Percentiles rank a stretch among this genome's conserved stretches.
Conservation (phyloP, 1,284 basidiomycete species). For the Sphaerobolus stellatus region DNA sequence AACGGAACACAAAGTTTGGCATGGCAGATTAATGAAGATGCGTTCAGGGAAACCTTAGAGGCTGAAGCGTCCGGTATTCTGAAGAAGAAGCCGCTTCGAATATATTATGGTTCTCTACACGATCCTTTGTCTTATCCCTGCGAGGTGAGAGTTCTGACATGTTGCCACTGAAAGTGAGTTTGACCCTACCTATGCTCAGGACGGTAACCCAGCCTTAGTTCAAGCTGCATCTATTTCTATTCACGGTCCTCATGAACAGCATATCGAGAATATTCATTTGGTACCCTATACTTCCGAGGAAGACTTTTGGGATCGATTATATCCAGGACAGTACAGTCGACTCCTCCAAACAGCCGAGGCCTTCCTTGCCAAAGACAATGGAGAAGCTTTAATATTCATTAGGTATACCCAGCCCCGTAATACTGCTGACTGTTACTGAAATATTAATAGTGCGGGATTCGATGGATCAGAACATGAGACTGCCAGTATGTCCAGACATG, state of each 20-base stretch:
- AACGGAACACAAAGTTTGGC: constrained; percentile 92
- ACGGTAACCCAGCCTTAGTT: constrained; percentile 75
- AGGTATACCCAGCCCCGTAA: constrained; percentile 52
- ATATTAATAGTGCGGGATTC: constrained; percentile 69
- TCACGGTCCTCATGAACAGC: constrained; percentile 84
- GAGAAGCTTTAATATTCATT: constrained; percentile 82
- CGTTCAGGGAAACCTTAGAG: constrained; percentile 67
- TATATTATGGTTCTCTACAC: constrained; percentile 89
- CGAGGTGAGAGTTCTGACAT: constrained; percentile 55
- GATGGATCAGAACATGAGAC: constrained; percentile 94
- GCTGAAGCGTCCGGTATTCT: constrained; percentile 11
- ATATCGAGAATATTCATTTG: constrained; percentile 90
- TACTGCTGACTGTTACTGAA: constrained; percentile 6
- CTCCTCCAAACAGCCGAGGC: constrained; percentile 72
- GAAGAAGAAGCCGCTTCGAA: constrained; percentile 47
- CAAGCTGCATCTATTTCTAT: constrained; percentile 84
- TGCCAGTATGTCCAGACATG: constrained; percentile 88
- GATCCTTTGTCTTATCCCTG: constrained; percentile 92
- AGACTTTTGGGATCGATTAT: constrained; percentile 79
- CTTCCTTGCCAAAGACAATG: constrained; percentile 68
- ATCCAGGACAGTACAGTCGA: constrained; percentile 64
- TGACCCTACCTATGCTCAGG: constrained; percentile 41
- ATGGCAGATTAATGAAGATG: constrained; percentile 91
- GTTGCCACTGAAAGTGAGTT: background rate
- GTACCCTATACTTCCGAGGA: constrained; percentile 70